Evolutionary conservation across 805 yeast genomes (phyloP), one percentile per base, ranked within the genome.

Genomic region (Hagleromyces aurorensis): DNA sequence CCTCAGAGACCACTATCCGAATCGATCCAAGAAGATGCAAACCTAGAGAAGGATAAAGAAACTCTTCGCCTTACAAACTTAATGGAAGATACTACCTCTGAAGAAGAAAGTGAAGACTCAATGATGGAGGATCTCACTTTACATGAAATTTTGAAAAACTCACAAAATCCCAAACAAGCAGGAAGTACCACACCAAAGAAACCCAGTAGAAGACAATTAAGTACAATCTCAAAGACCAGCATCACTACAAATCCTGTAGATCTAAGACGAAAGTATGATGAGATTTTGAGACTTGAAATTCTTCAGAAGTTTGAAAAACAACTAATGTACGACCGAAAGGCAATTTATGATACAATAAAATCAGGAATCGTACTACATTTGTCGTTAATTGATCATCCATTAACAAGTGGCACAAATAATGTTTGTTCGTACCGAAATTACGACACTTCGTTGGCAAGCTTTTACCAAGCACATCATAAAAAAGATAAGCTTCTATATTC

Each of bases 321-420:
- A 11, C 15, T 21, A 8, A 13, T 23, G 1, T 39, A 40, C 23
- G 24, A 29, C 4, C 42, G 36, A 18, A 14, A 24, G 11, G 27
- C 26, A 3, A 26, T 52, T 3, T 19, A 24, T 9, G 32, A 35
- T 8, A 19, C 50, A 20, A 40, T 52, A 4, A 35, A 39, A 14
- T 29, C 40, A 2, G 55, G 55, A 9, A 31, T 54, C 7, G 37
- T 40, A 6, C 20, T 24, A 7, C 54, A 51, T 25, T 24, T 26
- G 5, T 43, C 56, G 6, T 26, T 54, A 3, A 23, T 16, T 11
- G 33, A 23, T 5, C 34, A 39, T 25, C 25, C 36, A 2, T 10
- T 17, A 4, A 44, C 38, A 3, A 54, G 55, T 30, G 43, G 38
- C 9, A 48, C 57, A n/a, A 54, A 52, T 29, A 30, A 52, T 30